These are phyloP conservation scores for Solanum bulbocastanum DNA, from an alignment of 257 asterid genomes.

Conservation along the genomic window DNA sequence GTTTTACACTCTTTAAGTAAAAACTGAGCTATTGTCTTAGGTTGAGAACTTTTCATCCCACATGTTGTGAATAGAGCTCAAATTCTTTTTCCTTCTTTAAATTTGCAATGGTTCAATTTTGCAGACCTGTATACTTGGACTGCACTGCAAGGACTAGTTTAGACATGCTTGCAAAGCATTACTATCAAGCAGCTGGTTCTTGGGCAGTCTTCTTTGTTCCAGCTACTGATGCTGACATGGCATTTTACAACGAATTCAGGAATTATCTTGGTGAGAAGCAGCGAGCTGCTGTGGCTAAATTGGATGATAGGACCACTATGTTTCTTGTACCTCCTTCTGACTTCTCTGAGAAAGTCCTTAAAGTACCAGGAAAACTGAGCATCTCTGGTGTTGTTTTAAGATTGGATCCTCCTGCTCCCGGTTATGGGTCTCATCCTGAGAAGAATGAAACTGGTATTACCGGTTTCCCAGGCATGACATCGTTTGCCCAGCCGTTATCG, in stretches of 20 bases:
- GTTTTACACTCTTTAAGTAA: not conserved
- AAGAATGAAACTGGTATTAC: slow-evolving; percentile 20
- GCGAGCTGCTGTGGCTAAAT: slow-evolving; percentile 85
- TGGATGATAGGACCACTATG: slow-evolving; percentile 68
- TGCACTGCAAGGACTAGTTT: slow-evolving; percentile 94
- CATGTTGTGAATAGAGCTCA: not conserved
- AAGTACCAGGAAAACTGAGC: slow-evolving; percentile 86
- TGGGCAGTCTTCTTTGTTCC: slow-evolving; percentile 92
- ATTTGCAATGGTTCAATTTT: slow-evolving; percentile 1
- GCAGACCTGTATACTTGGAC: slow-evolving; percentile 78
- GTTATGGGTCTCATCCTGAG: slow-evolving; percentile 34
- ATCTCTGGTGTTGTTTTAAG: slow-evolving; percentile 77
- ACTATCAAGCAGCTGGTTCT: slow-evolving; percentile 73
- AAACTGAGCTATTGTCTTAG: not conserved
- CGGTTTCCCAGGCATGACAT: slow-evolving; percentile 24
- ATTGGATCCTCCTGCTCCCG: slow-evolving; percentile 44
- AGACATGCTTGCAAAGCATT: slow-evolving; percentile 89
- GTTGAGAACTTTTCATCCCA: not conserved
- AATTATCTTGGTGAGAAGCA: slow-evolving; percentile 77
- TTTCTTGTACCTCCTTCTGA: slow-evolving; percentile 97
- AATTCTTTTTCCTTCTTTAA: not conserved
- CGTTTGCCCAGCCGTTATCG: slow-evolving; percentile 34
- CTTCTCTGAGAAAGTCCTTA: slow-evolving; percentile 75
- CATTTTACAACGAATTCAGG: slow-evolving; percentile 83
- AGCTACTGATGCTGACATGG: slow-evolving; percentile 71